A percentile compares a stretch with the other conserved stretches of the same genome.
phyloP scores from a whole-genome alignment of 768 basidiomycete species.

The Punctularia strigosozonata region DNA sequence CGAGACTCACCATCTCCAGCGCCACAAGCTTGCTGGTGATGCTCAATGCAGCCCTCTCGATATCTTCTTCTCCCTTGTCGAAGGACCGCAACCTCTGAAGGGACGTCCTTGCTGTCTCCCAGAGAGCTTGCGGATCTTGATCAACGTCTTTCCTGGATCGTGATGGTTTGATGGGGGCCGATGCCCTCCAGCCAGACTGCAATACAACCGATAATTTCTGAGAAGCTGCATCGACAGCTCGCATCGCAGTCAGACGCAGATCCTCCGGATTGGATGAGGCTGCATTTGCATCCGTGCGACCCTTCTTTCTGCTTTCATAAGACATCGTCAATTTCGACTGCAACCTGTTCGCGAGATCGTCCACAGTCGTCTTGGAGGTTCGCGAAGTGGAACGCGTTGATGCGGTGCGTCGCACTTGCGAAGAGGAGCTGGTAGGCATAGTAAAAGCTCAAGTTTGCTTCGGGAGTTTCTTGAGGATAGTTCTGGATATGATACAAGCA shows the following conservation, averaged over 20 bases:
- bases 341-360: constrained; percentile 14
- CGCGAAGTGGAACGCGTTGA: too few relatives aligned
- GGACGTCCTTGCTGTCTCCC: constrained; percentile 29
- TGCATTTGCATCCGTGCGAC: constrained; percentile 9
- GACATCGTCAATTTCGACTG: constrained; percentile 15
- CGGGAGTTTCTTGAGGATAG: too few relatives aligned
- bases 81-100: constrained; percentile 34
- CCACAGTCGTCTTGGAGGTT: constrained; percentile 6
- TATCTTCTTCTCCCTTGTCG: constrained; percentile 39
- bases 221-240: constrained; percentile 47
- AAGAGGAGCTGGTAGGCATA: too few relatives aligned
- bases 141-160: constrained; percentile 14
- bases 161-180: constrained; percentile 12
- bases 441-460: too few relatives aligned
- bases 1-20: constrained; percentile 55
- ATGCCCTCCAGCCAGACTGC: constrained; percentile 50
- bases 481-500: too few relatives aligned
- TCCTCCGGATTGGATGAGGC: constrained; percentile 18
- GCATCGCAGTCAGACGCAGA: constrained; percentile 39
- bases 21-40: constrained; percentile 54
- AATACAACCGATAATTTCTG: constrained; percentile 40
- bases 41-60: constrained; percentile 64
- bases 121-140: constrained; percentile 23
- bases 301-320: constrained; percentile 10
- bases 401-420: too few relatives aligned